Base-by-base conservation (phyloP, 2,329 filamentous ascomycete species). In the Pseudopithomyces chartarum region DNA sequence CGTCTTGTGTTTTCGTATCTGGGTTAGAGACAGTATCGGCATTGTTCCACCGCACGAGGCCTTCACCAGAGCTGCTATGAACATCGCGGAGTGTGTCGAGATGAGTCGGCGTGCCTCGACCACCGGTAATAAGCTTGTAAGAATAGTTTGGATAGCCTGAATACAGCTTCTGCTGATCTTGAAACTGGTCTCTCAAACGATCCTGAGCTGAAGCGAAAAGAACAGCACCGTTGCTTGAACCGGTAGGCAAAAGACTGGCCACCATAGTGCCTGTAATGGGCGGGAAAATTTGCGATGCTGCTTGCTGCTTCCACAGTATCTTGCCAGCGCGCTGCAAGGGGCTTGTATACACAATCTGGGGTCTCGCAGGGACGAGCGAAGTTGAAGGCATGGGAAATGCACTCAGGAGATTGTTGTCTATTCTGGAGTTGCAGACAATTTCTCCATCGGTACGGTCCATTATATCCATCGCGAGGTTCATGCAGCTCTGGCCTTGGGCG, bases 401-500 rank as follows among this genome's bases (percentile, higher is more conserved):
- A 17, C 54, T 63, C 23, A 56, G 38, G 34, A 56, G 55, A 13
- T 62, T 54, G n/a, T 58, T 58, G 32, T 50, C 49, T 12, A 52
- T 54, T n/a, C 58, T 56, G 29, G 50, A 47, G 6, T 59, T 58
- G 26, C 55, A 54, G 13, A 38, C 54, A 33, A 52, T 47, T n/a
- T 57, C 56, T 53, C 23, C 47, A 22, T 61, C 63, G 34, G 57
- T 53, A 20, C 40, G 51, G 39, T 67, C 65, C 42, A 64, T 48
- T 2, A 60, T 46, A 33, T 63, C 61, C 63, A 65, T 55, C 22
- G 62, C 56, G 36, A 67, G 54, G 49, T 67, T 63, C 64, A 66
- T 70, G 68, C 73, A 79, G 67, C 75, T 77, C 66, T 78, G 70
- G 63, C 73, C 76, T 66, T 78, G 70, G 63, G 76, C 73, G 61